Evolutionary conservation across 2,329 filamentous ascomycete genomes (phyloP).

Genomic region (Hymenoscyphus albidus): DNA sequence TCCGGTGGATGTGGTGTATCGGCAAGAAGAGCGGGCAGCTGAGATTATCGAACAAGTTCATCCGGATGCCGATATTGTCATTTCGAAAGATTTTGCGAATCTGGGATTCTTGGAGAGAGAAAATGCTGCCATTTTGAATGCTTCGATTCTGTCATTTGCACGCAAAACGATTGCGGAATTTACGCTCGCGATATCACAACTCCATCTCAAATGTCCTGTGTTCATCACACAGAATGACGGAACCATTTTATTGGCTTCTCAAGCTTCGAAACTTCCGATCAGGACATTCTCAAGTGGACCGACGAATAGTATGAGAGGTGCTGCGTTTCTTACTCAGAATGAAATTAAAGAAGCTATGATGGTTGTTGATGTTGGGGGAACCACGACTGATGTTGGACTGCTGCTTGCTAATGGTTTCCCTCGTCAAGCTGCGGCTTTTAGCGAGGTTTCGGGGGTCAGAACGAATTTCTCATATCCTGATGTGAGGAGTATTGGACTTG

Average conservation of each 20-base stretch:
- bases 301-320: constrained; percentile 60
- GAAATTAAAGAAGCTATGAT: constrained; percentile 18
- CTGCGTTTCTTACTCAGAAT: constrained; percentile 48
- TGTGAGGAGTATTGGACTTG: constrained; percentile 52
- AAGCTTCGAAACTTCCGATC: constrained; percentile 53
- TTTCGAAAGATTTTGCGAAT: constrained; percentile 36
- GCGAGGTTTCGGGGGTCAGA: constrained; percentile 52
- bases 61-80: constrained; percentile 46
- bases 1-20: constrained; percentile 50
- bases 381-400: constrained; percentile 54
- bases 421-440: constrained; percentile 53
- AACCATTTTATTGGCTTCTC: constrained; percentile 50
- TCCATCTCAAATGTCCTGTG: constrained; percentile 42
- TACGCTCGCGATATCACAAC: constrained; percentile 45
- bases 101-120: constrained; percentile 51
- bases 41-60: constrained; percentile 23
- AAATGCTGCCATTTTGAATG: constrained; percentile 62
- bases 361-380: constrained; percentile 56
- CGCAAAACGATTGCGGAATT: constrained; percentile 53
- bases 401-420: constrained; percentile 56
- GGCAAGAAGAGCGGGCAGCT: constrained; percentile 48
- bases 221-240: constrained; percentile 63
- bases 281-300: constrained; percentile 58
- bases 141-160: constrained; percentile 55
- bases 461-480: constrained; percentile 56